Base-by-base conservation (phyloP, 2,329 filamentous ascomycete genomes). In the Colletotrichum euphorbiae region DNA sequence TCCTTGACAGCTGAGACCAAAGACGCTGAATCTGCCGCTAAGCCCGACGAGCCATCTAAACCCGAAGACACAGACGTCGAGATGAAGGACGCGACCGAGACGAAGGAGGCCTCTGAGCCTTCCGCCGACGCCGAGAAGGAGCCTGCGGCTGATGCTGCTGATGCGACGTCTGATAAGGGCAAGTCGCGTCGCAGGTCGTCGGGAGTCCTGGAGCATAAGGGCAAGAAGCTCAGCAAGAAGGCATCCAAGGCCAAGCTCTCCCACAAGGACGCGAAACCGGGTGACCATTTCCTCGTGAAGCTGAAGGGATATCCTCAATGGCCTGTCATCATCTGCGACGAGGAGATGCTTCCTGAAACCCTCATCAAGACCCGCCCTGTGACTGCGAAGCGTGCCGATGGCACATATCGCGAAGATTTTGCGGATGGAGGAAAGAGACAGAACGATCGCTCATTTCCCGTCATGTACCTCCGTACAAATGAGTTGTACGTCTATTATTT, bases 401-500 rank as follows among this genome's bases (percentile, higher is more conserved):
- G 95, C 66, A 92, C 91, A 45, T 97, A 96, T 78, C 90, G 93
- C 61, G 93, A 94, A 68, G 92, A 95, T 71, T 98, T 93, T 76
- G 89, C 90, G 45, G 94, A 97, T 74, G 94, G 92, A 69, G 95
- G 93, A 74, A 96, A 96, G 83, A 92, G 94, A 72, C 90, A 88
- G 46, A 88, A 90, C 70, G 94, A 98, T 79, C 89, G 95, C 71
- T 94, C 92, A 33, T 98, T 94, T 77, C 93, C 95, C 5, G 90
- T 98, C 76, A 98, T 98, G 95, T 98, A 97, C 78, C 83, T 98
- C 57, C 85, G 89, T 71, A 97, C 94, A 42, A 98, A 98, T 75
- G 95, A 98, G 85, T 98, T 99, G 96, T 99, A 83, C 89, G 95
- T 89, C 13, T 11, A 46, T 31, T 28, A 31, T 42, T 28, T 21